Percentiles rank a stretch among this genome's conserved stretches.
These are phyloP conservation scores for Capronia americana DNA, from an alignment of 2,329 filamentous ascomycete species.

Conservation along the genomic window DNA sequence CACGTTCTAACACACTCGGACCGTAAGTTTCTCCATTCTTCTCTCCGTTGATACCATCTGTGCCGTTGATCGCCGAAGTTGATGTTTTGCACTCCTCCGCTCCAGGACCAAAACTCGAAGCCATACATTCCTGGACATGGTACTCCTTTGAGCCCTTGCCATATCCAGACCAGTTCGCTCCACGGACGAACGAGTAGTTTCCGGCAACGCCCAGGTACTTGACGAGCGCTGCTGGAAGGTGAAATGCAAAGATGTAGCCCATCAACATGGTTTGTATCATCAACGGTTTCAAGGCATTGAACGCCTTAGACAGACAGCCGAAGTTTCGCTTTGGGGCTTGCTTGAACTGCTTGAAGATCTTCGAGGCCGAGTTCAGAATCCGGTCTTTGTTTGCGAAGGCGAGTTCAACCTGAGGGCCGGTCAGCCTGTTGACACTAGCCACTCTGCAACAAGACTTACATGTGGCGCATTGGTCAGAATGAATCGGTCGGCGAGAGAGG, in stretches of 20 bases:
- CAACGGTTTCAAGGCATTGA: conserved; percentile 54
- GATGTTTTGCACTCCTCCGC: conserved; percentile 50
- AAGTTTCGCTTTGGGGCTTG: conserved; percentile 53
- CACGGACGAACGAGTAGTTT: conserved; percentile 56
- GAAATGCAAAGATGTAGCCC: conserved; percentile 63
- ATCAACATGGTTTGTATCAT: conserved; percentile 57
- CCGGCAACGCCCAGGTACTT: conserved; percentile 55
- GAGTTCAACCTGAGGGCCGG: conserved; percentile 48
- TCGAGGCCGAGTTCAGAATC: conserved; percentile 51
- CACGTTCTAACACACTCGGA: conserved; percentile 49
- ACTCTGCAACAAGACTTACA: conserved; percentile 48
- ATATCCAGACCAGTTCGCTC: conserved; percentile 49
- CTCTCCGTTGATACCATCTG: conserved; percentile 35
- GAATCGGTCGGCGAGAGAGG: conserved; percentile 61
- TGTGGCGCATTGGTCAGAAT: conserved; percentile 61
- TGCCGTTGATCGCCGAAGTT: conserved; percentile 5
- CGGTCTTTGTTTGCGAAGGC: conserved; percentile 51
- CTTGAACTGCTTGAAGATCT: conserved; percentile 59
- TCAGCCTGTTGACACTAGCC: not conserved
- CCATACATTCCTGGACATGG: conserved; percentile 56
- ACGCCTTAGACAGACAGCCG: conserved; percentile 53
- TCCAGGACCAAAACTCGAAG: conserved; percentile 60
- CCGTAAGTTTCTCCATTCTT: conserved; percentile 47
- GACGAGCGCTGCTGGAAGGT: conserved; percentile 56
- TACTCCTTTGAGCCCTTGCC: conserved; percentile 46